A percentile compares a stretch with the other conserved stretches of the same genome.
phyloP scores from a whole-genome alignment of 2,329 filamentous ascomycete species.

The Colletotrichum paranaense region DNA sequence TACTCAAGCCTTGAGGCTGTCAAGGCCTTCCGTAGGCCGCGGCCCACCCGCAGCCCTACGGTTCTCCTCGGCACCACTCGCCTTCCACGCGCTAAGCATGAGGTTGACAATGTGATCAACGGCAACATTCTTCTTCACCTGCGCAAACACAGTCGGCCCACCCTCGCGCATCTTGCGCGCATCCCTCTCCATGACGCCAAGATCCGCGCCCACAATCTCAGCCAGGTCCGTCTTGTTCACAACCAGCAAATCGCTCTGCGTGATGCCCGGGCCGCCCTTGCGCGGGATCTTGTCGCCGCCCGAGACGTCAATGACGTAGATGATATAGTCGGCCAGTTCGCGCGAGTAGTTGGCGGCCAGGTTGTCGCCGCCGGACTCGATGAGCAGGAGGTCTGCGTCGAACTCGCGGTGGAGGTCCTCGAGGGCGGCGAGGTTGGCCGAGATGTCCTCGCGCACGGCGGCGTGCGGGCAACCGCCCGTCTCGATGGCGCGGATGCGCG shows the following conservation, averaged over 20 bases:
- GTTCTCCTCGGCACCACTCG: conserved; percentile 80
- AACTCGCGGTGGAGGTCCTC: conserved; percentile 89
- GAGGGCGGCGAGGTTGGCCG: conserved; percentile 89
- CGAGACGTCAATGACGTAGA: conserved; percentile 98
- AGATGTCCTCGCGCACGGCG: conserved; percentile 96
- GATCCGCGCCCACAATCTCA: conserved; percentile 87
- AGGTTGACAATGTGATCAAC: conserved; percentile 89
- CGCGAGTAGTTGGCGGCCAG: conserved; percentile 96
- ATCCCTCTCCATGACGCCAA: conserved; percentile 94
- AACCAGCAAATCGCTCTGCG: conserved; percentile 91
- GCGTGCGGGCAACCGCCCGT: conserved; percentile 98
- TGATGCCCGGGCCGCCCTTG: conserved; percentile 97
- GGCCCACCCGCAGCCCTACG: conserved; percentile 67
- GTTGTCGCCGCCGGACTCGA: conserved; percentile 96
- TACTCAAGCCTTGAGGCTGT: conserved; percentile 48
- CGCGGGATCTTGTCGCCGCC: conserved; percentile 97
- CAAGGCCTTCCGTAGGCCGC: conserved; percentile 66
- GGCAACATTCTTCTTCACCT: conserved; percentile 92
- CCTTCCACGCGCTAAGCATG: conserved; percentile 92
- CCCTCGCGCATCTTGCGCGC: conserved; percentile 95
- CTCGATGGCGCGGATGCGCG: conserved; percentile 94
- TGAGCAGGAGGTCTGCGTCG: conserved; percentile 84
- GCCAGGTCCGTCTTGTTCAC: conserved; percentile 99
- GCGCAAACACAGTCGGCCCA: conserved; percentile 93
- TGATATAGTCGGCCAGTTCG: conserved; percentile 96